Conservation (phyloP, 257 asterid species). For the Knoxia roxburghii region DNA sequence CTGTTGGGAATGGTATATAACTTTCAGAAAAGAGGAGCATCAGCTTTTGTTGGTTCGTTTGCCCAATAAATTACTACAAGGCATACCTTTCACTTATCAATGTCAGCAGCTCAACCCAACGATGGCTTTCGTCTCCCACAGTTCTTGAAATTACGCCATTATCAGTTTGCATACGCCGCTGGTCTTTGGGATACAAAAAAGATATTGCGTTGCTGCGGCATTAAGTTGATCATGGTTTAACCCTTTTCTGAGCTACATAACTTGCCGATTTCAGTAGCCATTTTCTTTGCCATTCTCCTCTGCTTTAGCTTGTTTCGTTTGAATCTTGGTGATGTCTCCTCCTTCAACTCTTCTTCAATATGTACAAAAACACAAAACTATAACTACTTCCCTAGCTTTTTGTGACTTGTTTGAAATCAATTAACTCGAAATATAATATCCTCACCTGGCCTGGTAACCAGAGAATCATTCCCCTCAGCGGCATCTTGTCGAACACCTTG, state of each 20-base stretch:
- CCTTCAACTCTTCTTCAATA: constrained; percentile 21
- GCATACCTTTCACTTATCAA: too few relatives aligned
- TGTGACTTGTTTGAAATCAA: not conserved
- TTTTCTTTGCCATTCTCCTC: constrained; percentile 56
- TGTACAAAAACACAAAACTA: not conserved
- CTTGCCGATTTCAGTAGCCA: constrained; percentile 22
- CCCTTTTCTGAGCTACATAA: constrained; percentile 16
- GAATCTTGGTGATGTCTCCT: constrained; percentile 20
- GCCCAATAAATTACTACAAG: too few relatives aligned
- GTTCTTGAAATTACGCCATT: not conserved
- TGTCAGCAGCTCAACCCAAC: not conserved
- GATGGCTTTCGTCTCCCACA: not conserved
- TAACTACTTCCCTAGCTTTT: not conserved
- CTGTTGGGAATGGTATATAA: too few relatives aligned
- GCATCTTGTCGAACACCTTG: constrained; percentile 54
- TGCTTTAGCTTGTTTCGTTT: constrained; percentile 41
- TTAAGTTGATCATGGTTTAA: not conserved
- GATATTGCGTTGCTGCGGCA: not conserved
- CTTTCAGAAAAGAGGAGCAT: too few relatives aligned
- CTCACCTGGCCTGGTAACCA: constrained; percentile 17
- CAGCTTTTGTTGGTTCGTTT: too few relatives aligned
- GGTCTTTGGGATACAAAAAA: not conserved
- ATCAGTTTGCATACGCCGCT: not conserved
- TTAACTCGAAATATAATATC: too few relatives aligned
- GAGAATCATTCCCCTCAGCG: constrained; percentile 8